Evolutionary conservation across 2,329 filamentous ascomycete species (phyloP).

Genomic region (Monilinia polystroma): DNA sequence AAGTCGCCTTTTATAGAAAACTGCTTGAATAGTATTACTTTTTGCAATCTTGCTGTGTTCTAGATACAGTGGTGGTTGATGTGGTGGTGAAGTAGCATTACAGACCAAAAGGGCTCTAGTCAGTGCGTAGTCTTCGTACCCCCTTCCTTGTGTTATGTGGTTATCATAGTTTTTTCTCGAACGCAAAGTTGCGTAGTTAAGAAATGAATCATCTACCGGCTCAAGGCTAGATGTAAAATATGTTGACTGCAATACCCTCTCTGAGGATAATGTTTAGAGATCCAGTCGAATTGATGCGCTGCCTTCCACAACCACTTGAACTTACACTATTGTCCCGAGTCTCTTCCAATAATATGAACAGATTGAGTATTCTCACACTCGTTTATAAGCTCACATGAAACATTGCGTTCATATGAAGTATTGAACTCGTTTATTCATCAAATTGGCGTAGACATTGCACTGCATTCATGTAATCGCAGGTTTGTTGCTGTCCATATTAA

Average conservation of each 20-base stretch:
- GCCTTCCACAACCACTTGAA: neutral
- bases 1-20: neutral
- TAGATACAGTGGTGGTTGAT: neutral
- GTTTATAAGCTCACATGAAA: too few species aligned
- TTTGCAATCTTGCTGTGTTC: too few species aligned
- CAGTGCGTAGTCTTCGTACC: neutral
- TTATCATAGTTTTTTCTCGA: neutral
- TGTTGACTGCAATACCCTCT: neutral
- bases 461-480: neutral
- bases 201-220: neutral
- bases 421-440: neutral
- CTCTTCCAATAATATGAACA: too few species aligned
- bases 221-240: neutral
- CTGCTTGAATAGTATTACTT: neutral
- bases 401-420: too few species aligned
- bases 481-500: neutral
- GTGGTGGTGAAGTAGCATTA: neutral
- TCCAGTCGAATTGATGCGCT: neutral
- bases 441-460: neutral
- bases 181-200: neutral
- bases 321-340: neutral
- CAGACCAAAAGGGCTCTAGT: neutral
- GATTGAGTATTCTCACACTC: too few species aligned
- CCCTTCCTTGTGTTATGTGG: neutral
- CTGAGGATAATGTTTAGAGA: neutral